Conservation (phyloP, 2,329 filamentous ascomycete genomes). For the Paecilomyces niveus region DNA sequence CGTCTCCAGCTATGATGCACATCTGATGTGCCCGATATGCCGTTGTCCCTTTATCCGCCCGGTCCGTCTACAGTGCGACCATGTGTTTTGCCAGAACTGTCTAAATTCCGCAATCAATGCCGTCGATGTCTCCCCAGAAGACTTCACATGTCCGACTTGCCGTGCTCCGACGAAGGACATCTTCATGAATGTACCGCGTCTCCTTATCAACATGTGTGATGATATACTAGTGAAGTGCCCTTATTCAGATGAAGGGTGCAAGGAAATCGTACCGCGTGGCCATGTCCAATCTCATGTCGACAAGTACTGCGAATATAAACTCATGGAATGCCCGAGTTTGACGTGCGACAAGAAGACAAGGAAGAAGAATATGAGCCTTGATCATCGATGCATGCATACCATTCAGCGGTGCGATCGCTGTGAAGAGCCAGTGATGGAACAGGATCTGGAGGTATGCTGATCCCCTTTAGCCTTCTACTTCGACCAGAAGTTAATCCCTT, state of each 20-base stretch:
- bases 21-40: conserved; percentile 59
- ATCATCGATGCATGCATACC: conserved; percentile 46
- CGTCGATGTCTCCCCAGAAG: conserved; percentile 20
- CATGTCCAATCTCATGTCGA: conserved; percentile 54
- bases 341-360: conserved; percentile 47
- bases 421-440: conserved; percentile 46
- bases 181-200: conserved; percentile 43
- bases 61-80: conserved; percentile 53
- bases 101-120: conserved; percentile 43
- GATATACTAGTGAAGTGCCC: conserved; percentile 56
- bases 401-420: conserved; percentile 48
- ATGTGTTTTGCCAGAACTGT: conserved; percentile 57
- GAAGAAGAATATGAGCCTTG: conserved; percentile 48
- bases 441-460: conserved; percentile 43
- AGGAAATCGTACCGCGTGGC: conserved; percentile 46
- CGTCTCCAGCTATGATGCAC: conserved; percentile 49
- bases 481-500: conserved; percentile 3
- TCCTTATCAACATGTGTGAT: conserved; percentile 55
- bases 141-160: conserved; percentile 51
- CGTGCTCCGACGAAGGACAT: conserved; percentile 38
- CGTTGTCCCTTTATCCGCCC: conserved; percentile 56
- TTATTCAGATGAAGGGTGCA: conserved; percentile 48
- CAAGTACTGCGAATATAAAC: conserved; percentile 52
- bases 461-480: neutral
- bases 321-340: conserved; percentile 45